Evolutionary conservation across 1,284 basidiomycete species (phyloP), one percentile per base, ranked within the genome.

Genomic region (Schizophyllum amplum): DNA sequence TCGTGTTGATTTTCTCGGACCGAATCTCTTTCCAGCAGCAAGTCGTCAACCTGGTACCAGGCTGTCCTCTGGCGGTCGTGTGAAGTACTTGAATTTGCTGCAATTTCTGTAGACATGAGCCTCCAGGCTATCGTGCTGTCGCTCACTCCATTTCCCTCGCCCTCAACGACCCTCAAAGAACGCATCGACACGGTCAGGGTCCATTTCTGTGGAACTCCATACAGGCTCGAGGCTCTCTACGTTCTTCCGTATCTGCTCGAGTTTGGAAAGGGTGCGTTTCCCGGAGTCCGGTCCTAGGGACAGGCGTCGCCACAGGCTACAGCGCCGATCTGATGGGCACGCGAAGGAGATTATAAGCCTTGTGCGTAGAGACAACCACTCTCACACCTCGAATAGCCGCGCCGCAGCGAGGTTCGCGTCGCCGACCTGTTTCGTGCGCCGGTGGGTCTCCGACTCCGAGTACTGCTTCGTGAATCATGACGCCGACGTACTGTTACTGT

Each of bases 131-230:
- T 42, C 33, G 17, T 13, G 17, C 11, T 17, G 33, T 42, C 33
- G 11, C 17, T 3, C 7, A 42, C 33, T 42, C 33, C 17, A 42
- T 42, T 42, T 9, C 33, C 33, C 33, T 13, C 13, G 33, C 33
- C 33, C 17, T 42, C 33, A n/a, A n/a, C n/a, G n/a, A n/a, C 33
- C 33, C 33, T 42, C 33, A 17, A 13, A 42, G 33, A 42, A 42
- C 11, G 48, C 48, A n/a, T 55, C 27, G 17, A 65, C 27, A 48
- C 55, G 54, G 27, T 60, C 60, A 23, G 57, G 58, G 24, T 65
- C 63, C 55, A 66, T 59, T 50, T 68, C 62, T 4, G 65, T 69
- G 7, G 65, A 66, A 21, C 58, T 61, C 66, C 67, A 68, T 13
- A 67, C 61, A 3, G 59, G 55, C 60, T 67, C 62, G 20, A 54